Evolutionary conservation across 2,329 filamentous ascomycete genomes (phyloP), one percentile per base, ranked within the genome.

Genomic region (Lasiodiplodia citricola): DNA sequence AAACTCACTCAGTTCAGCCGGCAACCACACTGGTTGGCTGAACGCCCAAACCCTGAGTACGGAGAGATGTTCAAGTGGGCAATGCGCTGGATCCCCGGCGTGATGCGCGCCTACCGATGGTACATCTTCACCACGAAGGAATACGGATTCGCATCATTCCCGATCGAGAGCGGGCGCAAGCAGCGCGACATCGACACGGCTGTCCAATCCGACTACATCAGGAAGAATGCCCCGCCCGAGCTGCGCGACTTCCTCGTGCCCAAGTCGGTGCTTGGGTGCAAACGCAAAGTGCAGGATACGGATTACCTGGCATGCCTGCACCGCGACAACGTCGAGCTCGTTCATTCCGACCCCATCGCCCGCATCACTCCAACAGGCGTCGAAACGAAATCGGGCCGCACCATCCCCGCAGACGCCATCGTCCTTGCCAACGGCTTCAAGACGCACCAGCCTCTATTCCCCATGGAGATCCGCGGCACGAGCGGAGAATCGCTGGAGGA

Each of bases 1-100:
- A 23, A 79, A 77, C 75, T 85, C 25, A 82, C 80, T 0, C 84
- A 87, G 60, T 86, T 87, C 70, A 80, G 76, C n/a, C 81, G 83
- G 10, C 84, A 86, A 74, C 76, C 84, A 4, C 85, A 87, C 69
- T 87, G 82, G 76, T 76, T 87, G 1, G 76, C 80, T 2, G 81
- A 83, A 58, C 78, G 83, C 13, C 78, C 80, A 0, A 84, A 84
- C 63, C 81, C 79, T 0, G 69, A 75, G 57, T 85, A 85, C 70
- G 76, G 79, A 0, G 21, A 74, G 0, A 65, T 74, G 0, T 84
- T 83, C 75, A 81, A 83, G 71, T 76, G 75, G n/a, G 69, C 79
- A 2, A 83, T 86, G 82, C 76, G 79, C 41, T 82, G 82, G 68
- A 74, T 85, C 4, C 83, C 83, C 0, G 70, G 81, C 1, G 81